Conservation (phyloP, 139 green algal species). For the Ettlia oleoabundans region DNA sequence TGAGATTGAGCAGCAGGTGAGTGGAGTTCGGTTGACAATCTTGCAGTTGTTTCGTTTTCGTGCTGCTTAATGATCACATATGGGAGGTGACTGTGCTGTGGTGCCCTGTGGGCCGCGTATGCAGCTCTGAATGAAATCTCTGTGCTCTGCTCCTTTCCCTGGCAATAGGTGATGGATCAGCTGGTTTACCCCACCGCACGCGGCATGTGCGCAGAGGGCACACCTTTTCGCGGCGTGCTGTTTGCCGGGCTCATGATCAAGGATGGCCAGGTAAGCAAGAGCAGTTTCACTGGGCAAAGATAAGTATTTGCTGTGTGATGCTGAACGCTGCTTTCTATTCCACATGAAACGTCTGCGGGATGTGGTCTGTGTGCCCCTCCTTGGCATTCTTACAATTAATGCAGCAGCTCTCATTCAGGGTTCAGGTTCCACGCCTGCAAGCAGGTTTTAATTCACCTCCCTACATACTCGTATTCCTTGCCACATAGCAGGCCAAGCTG, state of each 20-base stretch:
- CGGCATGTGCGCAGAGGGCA: slow-evolving; percentile 87
- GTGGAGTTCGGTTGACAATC: neutral
- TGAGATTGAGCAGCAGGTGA: slow-evolving; percentile 71
- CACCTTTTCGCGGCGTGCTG: slow-evolving; percentile 90
- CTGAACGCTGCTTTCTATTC: no score
- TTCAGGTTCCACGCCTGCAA: no score
- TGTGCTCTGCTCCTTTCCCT: no score
- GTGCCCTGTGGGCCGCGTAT: neutral
- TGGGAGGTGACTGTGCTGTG: neutral
- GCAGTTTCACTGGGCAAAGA: no score
- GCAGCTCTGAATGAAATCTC: no score
- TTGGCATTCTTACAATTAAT: no score
- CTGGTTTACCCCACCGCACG: slow-evolving; percentile 89
- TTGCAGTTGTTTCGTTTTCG: neutral
- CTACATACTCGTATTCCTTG: no score
- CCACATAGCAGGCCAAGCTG: slow-evolving; percentile 89
- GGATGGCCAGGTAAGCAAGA: slow-evolving; percentile 61
- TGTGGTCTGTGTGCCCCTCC: no score
- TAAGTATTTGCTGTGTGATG: no score
- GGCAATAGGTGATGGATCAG: slow-evolving; percentile 76
- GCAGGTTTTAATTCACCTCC: no score
- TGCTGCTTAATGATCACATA: neutral
- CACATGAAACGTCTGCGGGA: neutral
- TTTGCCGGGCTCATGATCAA: slow-evolving; percentile 99
- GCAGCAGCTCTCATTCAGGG: no score